Conservation (phyloP, 2,329 filamentous ascomycete genomes). For the Colletotrichum orchidophilum region DNA sequence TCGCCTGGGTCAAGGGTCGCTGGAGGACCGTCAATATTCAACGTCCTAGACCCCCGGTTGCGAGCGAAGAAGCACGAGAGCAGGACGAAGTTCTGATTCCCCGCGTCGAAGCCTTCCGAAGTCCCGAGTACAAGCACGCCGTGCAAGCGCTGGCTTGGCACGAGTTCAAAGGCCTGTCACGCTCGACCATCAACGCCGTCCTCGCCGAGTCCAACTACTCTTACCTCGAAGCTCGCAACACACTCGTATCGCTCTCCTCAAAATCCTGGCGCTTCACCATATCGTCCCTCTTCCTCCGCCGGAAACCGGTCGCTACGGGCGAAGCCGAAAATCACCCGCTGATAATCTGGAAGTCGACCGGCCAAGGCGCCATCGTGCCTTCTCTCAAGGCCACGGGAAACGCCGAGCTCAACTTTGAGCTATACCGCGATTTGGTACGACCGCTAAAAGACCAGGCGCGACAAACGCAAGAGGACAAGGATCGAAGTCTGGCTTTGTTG, state of each 20-base stretch:
- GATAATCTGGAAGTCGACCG: conserved; percentile 67
- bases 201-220: conserved; percentile 84
- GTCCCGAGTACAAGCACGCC: conserved; percentile 72
- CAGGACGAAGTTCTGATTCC: conserved; percentile 49
- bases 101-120: conserved; percentile 73
- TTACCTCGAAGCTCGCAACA: conserved; percentile 76
- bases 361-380: conserved; percentile 63
- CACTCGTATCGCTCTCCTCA: conserved; percentile 73
- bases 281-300: conserved; percentile 74
- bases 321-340: conserved; percentile 70
- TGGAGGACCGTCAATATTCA: conserved; percentile 58
- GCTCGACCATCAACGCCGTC: conserved; percentile 79
- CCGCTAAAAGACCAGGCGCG: conserved; percentile 59
- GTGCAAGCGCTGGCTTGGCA: conserved; percentile 74
- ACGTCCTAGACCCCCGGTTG: conserved; percentile 42
- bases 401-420: conserved; percentile 69
- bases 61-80: conserved; percentile 40
- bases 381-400: conserved; percentile 73
- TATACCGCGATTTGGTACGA: conserved; percentile 65
- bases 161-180: conserved; percentile 80
- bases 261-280: conserved; percentile 83
- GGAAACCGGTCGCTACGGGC: conserved; percentile 63
- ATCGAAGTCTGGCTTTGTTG: conserved; percentile 61
- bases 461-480: conserved; percentile 57
- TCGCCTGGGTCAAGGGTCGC: conserved; percentile 76